Percentiles rank a stretch among this genome's conserved stretches.
These are phyloP conservation scores for Pisolithus tinctorius DNA, from an alignment of 768 basidiomycete species.

Conservation along the genomic window DNA sequence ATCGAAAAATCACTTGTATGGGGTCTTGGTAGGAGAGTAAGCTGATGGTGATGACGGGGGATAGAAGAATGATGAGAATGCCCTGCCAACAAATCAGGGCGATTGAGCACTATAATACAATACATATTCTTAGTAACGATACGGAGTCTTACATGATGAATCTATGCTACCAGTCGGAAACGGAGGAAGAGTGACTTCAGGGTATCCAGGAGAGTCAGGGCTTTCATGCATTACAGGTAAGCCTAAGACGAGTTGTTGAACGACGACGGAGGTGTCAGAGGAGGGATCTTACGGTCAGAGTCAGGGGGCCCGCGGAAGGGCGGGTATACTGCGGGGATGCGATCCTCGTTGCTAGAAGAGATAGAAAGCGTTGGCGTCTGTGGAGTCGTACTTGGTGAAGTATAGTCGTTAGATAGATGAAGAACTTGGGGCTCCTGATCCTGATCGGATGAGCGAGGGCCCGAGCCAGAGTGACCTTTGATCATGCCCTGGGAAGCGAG, in stretches of 20 bases:
- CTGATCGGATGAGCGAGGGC: constrained; percentile 49
- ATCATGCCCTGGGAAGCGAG: constrained; percentile 83
- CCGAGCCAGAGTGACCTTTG: constrained; percentile 76
- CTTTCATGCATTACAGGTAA: constrained; percentile 26
- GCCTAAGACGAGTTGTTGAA: constrained; percentile 13
- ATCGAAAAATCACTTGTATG: constrained; percentile 24
- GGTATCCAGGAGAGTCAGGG: constrained; percentile 27
- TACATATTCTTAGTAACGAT: constrained; percentile 62
- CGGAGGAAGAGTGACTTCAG: constrained; percentile 25
- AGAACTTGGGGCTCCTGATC: constrained; percentile 55
- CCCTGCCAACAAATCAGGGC: constrained; percentile 51
- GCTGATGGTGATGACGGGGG: neutral
- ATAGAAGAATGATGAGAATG: constrained; percentile 15
- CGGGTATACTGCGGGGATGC: constrained; percentile 28
- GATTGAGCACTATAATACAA: constrained; percentile 63
- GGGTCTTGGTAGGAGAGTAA: constrained; percentile 19
- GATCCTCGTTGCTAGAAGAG: constrained; percentile 34
- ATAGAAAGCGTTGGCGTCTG: constrained; percentile 44
- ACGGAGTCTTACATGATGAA: constrained; percentile 64
- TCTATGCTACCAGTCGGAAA: constrained; percentile 45
- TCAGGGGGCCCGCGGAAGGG: constrained; percentile 21
- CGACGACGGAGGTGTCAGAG: neutral
- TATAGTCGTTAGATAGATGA: constrained; percentile 36
- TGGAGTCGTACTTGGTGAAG: constrained; percentile 34
- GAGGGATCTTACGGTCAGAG: constrained; percentile 20